phyloP scores from a whole-genome alignment of 768 basidiomycete genomes.

The Boletus sensibilis region DNA sequence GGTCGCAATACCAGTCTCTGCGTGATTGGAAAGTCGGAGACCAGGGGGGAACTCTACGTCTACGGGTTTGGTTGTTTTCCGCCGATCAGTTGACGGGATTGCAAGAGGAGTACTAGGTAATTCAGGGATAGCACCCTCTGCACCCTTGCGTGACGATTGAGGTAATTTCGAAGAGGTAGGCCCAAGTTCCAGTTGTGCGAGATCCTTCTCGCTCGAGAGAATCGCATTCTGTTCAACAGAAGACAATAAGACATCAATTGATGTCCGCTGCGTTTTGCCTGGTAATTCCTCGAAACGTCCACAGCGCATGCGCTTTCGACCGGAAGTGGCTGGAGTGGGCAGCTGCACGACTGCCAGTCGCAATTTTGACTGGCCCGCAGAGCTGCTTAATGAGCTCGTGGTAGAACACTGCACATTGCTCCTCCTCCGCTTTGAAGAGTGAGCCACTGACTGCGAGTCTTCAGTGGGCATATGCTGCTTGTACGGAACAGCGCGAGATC shows the following conservation, averaged over 20 bases:
- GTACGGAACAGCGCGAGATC: background rate
- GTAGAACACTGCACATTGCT: background rate
- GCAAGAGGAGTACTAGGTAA: slow-evolving; percentile 1
- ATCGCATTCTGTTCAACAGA: background rate
- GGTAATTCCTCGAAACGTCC: background rate
- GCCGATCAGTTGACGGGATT: slow-evolving; percentile 7
- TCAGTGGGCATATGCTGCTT: slow-evolving; percentile 7
- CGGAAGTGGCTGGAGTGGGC: slow-evolving; percentile 24
- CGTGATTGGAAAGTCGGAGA: background rate
- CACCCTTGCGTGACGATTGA: background rate
- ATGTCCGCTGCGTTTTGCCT: background rate
- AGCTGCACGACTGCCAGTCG: slow-evolving; percentile 12
- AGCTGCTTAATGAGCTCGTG: background rate
- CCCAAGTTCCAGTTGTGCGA: background rate
- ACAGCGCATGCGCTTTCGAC: slow-evolving; percentile 16
- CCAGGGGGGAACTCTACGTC: background rate
- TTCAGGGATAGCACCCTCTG: background rate
- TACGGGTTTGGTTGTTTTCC: background rate
- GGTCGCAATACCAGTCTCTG: slow-evolving; percentile 11
- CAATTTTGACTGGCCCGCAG: slow-evolving; percentile 2
- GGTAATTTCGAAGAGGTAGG: background rate
- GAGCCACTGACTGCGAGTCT: slow-evolving; percentile 3
- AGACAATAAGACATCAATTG: background rate
- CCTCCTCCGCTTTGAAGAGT: slow-evolving; percentile 22
- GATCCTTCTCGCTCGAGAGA: background rate